Base-by-base conservation (phyloP, 768 basidiomycete genomes). In the Butyriboletus loyo region DNA sequence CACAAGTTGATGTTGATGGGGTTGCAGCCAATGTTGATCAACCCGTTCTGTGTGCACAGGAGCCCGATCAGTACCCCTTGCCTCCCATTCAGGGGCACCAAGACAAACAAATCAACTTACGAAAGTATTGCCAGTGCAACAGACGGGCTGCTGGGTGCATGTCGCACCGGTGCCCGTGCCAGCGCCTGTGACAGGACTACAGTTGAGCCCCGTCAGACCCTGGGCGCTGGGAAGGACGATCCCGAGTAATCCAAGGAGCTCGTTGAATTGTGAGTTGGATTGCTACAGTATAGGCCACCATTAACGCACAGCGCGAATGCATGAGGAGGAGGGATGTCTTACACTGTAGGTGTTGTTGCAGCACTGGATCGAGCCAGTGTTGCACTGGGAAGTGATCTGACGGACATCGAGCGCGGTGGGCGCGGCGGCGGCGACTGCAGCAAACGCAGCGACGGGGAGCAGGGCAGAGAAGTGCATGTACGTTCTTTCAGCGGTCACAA, bases 111-210 rank as follows among this genome's bases (percentile, higher is more conserved):
- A 8, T 1, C 2, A 7, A 37, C 60, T 54, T 19, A 64, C 62
- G 8, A 37, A 62, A 17, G 4, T 25, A 4, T 65, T 50, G 6
- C 41, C 43, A 10, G 30, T 46, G 51, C 63, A 64, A 22, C 63
- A 64, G 37, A 65, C 57, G 1, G 63, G 28, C 30, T 66, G 41
- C 17, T 51, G 32, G 17, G 37, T 41, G 40, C 63, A 64, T 0
- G 15, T 0, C 0, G 49, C 63, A 59, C 14, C 10, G 0, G 1
- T 42, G 8, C 22, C 60, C 60, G 24, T 28, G 3, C 31, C 36
- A 7, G 37, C 2, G 28, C 1, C 28, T 0, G 40, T 53, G 49
- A 58, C 28, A 6, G 52, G 41, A 17, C 17, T 10, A 49, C 60
- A 62, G 15, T 31, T 7, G 3, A 46, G 25, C 15, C 50, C 55